Conservation (phyloP, 2,329 filamentous ascomycete species). For the Thelonectria discophora region DNA sequence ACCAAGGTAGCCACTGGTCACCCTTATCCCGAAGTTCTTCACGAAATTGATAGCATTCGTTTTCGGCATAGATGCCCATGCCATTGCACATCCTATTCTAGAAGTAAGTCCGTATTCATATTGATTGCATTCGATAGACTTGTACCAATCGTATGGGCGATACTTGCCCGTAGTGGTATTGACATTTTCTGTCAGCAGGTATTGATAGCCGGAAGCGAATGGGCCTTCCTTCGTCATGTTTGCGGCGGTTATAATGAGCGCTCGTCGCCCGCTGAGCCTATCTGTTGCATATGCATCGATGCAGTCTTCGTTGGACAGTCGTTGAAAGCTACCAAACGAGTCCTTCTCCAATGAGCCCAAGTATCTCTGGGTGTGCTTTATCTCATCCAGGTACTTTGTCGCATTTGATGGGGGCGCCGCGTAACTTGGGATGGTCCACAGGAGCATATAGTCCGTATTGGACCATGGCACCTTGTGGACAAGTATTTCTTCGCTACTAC, state of each 20-base stretch:
- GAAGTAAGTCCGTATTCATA: neutral
- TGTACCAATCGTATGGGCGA: neutral
- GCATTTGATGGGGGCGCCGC: neutral
- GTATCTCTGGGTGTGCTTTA: neutral
- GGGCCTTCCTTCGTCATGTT: neutral
- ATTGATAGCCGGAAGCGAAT: neutral
- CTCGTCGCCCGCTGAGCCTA: neutral
- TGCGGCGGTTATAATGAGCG: neutral
- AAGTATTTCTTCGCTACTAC: neutral
- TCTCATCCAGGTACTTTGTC: neutral
- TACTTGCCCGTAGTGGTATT: neutral
- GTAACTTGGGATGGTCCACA: no score
- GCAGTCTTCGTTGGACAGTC: neutral
- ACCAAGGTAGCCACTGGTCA: no score
- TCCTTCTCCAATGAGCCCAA: neutral
- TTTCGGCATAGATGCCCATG: neutral
- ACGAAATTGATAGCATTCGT: neutral
- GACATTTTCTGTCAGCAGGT: neutral
- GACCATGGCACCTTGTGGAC: neutral
- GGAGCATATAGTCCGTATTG: no score
- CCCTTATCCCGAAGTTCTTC: neutral
- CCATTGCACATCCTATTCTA: neutral
- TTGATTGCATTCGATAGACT: neutral
- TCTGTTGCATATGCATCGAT: constrained; percentile 1
- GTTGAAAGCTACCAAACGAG: neutral